Evolutionary conservation across 208 protist species (phyloP).

Genomic region (Balamuthia mandrillaris): DNA sequence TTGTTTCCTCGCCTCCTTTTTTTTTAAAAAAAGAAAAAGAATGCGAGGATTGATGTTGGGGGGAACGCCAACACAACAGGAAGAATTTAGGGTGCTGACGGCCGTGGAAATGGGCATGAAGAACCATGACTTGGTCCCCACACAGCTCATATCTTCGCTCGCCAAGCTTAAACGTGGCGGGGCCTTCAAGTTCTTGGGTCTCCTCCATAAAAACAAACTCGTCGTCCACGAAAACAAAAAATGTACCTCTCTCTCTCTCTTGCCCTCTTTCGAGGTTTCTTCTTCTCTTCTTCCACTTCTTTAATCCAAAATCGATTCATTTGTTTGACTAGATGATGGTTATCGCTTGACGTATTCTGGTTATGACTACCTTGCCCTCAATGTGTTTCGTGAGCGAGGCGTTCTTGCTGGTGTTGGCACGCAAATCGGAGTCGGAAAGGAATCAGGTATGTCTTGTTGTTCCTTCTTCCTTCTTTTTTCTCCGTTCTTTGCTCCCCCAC

Average conservation of each 20-base stretch:
- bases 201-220: conserved; percentile 40
- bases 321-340: conserved; percentile 81
- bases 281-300: background rate
- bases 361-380: conserved; percentile 97
- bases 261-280: background rate
- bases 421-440: conserved; percentile 98
- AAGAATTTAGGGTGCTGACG: conserved; percentile 62
- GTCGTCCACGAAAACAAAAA: conserved; percentile 77
- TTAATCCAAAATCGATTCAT: background rate
- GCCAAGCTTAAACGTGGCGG: conserved; percentile 84
- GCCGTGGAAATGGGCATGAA: conserved; percentile 96
- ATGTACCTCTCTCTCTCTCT: conserved; percentile 46
- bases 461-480: conserved; percentile 15
- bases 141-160: conserved; percentile 88
- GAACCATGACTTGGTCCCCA: conserved; percentile 95
- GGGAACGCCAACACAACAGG: too few relatives aligned
- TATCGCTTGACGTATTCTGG: conserved; percentile 96
- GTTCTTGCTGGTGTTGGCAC: conserved; percentile 84
- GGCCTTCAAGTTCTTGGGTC: background rate
- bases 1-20: too few relatives aligned
- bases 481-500: conserved; percentile 19
- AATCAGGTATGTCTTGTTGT: conserved; percentile 80
- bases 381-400: conserved; percentile 88
- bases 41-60: too few relatives aligned
- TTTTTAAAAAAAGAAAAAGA: too few relatives aligned